A percentile compares a stretch with the other conserved stretches of the same genome.
Conservation (phyloP, 176 grass and related monocot genomes). For the Carex scoparia region DNA sequence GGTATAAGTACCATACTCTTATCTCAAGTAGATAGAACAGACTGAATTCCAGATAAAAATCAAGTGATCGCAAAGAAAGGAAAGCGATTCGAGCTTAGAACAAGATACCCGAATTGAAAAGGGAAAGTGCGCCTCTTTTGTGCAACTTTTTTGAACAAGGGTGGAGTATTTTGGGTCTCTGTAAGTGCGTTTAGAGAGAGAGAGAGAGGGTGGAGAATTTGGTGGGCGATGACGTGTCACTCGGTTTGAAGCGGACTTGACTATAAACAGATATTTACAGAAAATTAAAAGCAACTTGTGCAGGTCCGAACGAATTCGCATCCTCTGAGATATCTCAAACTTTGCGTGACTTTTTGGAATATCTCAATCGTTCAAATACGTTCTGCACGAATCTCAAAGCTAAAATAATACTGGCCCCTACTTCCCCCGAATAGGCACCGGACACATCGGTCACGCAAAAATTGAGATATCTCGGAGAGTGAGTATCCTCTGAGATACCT, state of each 20-base stretch:
- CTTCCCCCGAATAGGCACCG: too few species aligned
- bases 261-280: neutral
- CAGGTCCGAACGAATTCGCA: too few species aligned
- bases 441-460: too few species aligned
- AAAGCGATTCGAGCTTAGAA: neutral
- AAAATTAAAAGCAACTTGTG: neutral
- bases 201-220: neutral
- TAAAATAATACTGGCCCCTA: too few species aligned
- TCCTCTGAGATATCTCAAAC: too few species aligned
- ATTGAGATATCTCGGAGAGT: too few species aligned
- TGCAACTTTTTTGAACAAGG: neutral
- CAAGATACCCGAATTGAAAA: neutral
- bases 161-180: neutral
- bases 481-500: too few species aligned
- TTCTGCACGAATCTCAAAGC: too few species aligned
- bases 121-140: neutral
- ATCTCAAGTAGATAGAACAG: neutral
- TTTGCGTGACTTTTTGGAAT: too few species aligned
- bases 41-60: conserved; percentile 1
- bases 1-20: neutral
- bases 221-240: conserved; percentile 11
- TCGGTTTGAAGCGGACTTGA: conserved; percentile 2
- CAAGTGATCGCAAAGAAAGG: neutral
- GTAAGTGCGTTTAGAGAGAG: neutral
- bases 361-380: too few species aligned